A percentile compares a stretch with the other conserved stretches of the same genome.
These are phyloP conservation scores for Mallotus japonicus DNA, from an alignment of 441 rosid genomes.

Conservation along the genomic window DNA sequence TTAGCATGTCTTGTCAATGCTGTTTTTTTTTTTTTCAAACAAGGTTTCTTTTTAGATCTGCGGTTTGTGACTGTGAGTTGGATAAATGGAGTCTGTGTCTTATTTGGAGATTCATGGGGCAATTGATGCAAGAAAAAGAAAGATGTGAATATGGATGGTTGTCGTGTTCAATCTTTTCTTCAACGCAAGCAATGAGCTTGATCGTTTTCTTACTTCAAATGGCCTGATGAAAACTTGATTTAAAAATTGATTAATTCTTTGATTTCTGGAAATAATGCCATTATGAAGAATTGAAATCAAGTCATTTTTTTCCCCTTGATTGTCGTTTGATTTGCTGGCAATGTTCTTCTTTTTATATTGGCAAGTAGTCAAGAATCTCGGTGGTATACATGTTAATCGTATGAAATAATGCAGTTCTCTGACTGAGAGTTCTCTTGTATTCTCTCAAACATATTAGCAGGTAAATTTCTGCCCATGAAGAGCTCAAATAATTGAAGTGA, in stretches of 20 bases:
- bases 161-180: too few species aligned
- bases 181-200: too few species aligned
- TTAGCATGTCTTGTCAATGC: background rate
- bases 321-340: background rate
- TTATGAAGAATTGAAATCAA: background rate
- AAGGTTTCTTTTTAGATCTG: slow-evolving; percentile 26
- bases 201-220: background rate
- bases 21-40: background rate
- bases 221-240: background rate
- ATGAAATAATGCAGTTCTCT: background rate
- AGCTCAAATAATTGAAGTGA: slow-evolving; percentile 18
- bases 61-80: background rate
- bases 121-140: background rate
- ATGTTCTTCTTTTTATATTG: too few species aligned
- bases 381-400: background rate
- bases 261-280: background rate
- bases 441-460: slow-evolving; percentile 23
- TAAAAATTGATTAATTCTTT: background rate
- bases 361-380: too few species aligned
- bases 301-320: background rate
- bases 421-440: background rate
- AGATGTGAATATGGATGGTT: background rate
- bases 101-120: background rate
- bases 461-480: slow-evolving; percentile 23
- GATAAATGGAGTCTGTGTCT: background rate